A percentile compares a stretch with the other conserved stretches of the same genome.
Conservation (phyloP, 768 basidiomycete species). For the Lactifluus pinguis region DNA sequence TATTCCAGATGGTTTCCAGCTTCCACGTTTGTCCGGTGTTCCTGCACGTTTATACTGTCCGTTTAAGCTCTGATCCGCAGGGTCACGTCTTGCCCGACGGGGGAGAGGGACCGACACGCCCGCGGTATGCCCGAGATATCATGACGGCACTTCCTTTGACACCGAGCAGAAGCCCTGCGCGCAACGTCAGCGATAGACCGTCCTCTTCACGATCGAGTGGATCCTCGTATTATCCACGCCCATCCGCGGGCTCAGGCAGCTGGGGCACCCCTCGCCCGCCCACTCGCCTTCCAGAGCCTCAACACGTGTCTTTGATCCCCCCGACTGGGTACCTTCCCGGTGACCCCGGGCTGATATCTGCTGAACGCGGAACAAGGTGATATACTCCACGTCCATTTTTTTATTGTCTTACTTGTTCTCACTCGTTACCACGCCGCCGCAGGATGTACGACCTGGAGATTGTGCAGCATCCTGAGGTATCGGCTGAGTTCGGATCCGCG, state of each 20-base stretch:
- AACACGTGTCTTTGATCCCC: constrained; percentile 6
- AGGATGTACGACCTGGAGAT: constrained; percentile 71
- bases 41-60: constrained; percentile 3
- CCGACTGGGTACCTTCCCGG: constrained; percentile 9
- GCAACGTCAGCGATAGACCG: constrained; percentile 12
- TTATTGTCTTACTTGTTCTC: not conserved
- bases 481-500: constrained; percentile 72
- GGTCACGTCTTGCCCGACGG: not conserved
- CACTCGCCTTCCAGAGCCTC: constrained; percentile 11
- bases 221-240: constrained; percentile 14
- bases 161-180: not conserved
- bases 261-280: constrained; percentile 15
- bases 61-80: constrained; percentile 13
- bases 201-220: constrained; percentile 17
- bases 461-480: constrained; percentile 73
- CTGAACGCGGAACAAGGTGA: constrained; percentile 19
- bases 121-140: constrained; percentile 4
- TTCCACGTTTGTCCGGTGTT: constrained; percentile 8
- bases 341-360: constrained; percentile 7
- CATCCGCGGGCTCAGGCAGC: constrained; percentile 9
- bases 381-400: not conserved
- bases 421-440: not conserved
- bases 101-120: not conserved
- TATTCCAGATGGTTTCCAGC: constrained; percentile 6
- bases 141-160: not conserved